A percentile compares a stretch with the other conserved stretches of the same genome.
Conservation (phyloP, 139 green algal genomes). For the Chlamydomonas incerta region DNA sequence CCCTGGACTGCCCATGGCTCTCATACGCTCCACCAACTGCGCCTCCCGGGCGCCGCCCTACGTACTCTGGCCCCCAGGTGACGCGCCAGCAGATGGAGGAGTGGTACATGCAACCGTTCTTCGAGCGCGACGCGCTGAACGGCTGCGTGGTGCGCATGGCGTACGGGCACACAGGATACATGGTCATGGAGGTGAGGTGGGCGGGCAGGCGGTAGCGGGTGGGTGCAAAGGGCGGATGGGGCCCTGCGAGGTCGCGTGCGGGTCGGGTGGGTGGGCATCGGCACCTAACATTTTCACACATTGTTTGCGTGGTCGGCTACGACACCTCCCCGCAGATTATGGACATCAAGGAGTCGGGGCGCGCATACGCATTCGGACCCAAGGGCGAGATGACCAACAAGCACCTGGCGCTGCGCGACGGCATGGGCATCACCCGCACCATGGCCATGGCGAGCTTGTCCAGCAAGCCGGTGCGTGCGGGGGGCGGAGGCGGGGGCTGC, state of each 20-base stretch:
- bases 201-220: background rate
- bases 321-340: no score
- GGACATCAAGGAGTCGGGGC: constrained; percentile 35
- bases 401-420: constrained; percentile 60
- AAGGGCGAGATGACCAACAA: constrained; percentile 47
- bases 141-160: constrained; percentile 62
- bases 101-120: constrained; percentile 62
- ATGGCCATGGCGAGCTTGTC: constrained; percentile 52
- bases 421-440: constrained; percentile 31
- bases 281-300: no score
- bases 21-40: no score
- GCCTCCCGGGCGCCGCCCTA: no score
- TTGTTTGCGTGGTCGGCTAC: no score
- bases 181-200: constrained; percentile 47
- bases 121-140: constrained; percentile 47
- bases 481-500: background rate
- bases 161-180: constrained; percentile 49
- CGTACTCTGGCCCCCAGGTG: no score
- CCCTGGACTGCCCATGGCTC: no score
- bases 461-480: constrained; percentile 28
- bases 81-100: constrained; percentile 58
- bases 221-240: background rate
- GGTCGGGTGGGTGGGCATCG: no score
- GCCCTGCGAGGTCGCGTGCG: background rate
- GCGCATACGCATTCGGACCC: constrained; percentile 44